Evolutionary conservation across 75 land plant species (phyloP), one percentile per base, ranked within the genome.

Genomic region (Cupressus sempervirens): DNA sequence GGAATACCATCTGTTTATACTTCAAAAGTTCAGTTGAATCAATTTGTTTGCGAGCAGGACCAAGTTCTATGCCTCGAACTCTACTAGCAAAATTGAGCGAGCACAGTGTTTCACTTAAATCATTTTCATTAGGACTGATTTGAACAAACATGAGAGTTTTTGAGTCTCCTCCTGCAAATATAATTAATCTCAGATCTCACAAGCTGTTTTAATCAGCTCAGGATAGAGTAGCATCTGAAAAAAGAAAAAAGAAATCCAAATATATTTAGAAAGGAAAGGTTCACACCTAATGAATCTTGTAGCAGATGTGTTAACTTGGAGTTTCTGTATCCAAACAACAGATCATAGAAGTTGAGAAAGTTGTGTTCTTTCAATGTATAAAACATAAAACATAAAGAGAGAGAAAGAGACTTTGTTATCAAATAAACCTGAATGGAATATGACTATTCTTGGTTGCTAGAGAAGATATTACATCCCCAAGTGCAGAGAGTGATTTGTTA

Each of bases 101-200:
- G 90, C 97, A 96, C 5, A 96, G 85, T 26, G 97, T 96, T 89
- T 96, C 99, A 40, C 91, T 90, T 20, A 92, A 85, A 85, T 98
- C 99, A 48, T 89, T 87, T 58, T 98, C 99, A 84, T 84, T 91
- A 4, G 99, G 99, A 84, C 99, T 98, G 43, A 98, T 93, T 84
- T 98, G 99, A 36, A 98, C 99, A 87, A 98, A 96, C 99, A 98
- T 98, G 53, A 98, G 87, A 9, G 99, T 92, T 89, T 98, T 98
- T 20, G 99, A 98, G 81, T 98, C 96, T 80, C 99, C 99, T 56
- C 99, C 99, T 98, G 88, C 30, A 45, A 81, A 34, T 48, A 84
- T 26, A 65, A 85, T 81, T 11, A 79, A 79, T 9, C 11, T 50
- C 45, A 79, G 29, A n/a, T 11, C n/a, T 81, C 35, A 8, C 16